These are phyloP conservation scores for Penicillium sp. DNA, from an alignment of 2,329 filamentous ascomycete species.

Conservation along the genomic window DNA sequence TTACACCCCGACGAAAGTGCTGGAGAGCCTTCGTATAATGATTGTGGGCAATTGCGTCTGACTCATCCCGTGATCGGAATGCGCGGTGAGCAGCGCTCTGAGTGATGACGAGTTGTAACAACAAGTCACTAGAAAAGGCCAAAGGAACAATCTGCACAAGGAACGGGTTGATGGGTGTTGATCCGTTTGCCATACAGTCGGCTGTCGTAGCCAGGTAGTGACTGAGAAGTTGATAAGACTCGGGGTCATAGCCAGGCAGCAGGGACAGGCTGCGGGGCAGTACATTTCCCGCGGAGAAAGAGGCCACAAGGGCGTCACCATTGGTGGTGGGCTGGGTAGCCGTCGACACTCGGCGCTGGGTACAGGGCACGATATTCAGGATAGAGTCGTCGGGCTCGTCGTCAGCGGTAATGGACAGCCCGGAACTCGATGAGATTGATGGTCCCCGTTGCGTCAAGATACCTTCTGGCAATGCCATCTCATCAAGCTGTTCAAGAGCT, in stretches of 20 bases:
- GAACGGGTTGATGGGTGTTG: conserved; percentile 47
- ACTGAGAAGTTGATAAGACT: conserved; percentile 41
- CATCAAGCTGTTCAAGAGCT: conserved; percentile 11
- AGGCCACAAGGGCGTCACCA: background rate
- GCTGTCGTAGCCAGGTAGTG: conserved; percentile 48
- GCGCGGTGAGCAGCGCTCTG: conserved; percentile 38
- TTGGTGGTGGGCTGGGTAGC: background rate
- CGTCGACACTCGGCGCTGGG: conserved; percentile 2
- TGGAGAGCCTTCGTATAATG: conserved; percentile 33
- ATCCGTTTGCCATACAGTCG: conserved; percentile 49
- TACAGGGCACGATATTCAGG: background rate
- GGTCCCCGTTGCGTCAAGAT: conserved; percentile 16
- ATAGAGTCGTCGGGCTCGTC: conserved; percentile 2
- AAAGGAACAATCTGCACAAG: conserved; percentile 47
- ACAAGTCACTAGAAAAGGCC: conserved; percentile 46
- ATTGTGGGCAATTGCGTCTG: conserved; percentile 28
- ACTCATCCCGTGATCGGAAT: conserved; percentile 30
- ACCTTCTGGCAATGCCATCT: conserved; percentile 2
- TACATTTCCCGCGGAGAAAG: conserved; percentile 17
- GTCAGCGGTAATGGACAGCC: conserved; percentile 9
- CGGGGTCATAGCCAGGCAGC: conserved; percentile 29
- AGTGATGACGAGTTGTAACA: conserved; percentile 48
- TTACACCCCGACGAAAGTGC: conserved; percentile 29
- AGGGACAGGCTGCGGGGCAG: conserved; percentile 29
- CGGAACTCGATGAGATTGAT: conserved; percentile 16